Conservation (phyloP, 1,284 basidiomycete genomes). For the Golubevia pallescens region DNA sequence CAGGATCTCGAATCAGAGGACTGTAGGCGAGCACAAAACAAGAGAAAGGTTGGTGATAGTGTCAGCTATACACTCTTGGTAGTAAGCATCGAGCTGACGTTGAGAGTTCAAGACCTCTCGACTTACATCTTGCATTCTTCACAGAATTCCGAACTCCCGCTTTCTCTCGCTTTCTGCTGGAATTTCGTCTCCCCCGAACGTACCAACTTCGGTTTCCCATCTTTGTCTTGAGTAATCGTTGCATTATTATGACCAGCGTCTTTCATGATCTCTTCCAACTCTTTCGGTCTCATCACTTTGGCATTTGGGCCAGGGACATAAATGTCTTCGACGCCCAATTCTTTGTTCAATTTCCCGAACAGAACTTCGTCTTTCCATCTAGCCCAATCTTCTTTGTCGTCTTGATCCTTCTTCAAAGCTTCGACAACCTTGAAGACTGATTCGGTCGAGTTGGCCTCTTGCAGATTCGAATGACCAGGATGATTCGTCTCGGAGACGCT, state of each 20-base stretch:
- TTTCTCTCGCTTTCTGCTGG: not conserved
- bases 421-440: slow-evolving; percentile 52
- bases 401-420: slow-evolving; percentile 55
- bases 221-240: not conserved
- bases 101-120: not conserved
- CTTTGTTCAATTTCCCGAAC: slow-evolving; percentile 43
- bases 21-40: not conserved
- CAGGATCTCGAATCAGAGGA: slow-evolving; percentile 51
- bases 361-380: slow-evolving; percentile 59
- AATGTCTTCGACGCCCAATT: slow-evolving; percentile 43
- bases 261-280: not conserved
- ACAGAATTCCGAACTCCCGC: slow-evolving; percentile 24
- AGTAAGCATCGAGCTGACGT: not conserved
- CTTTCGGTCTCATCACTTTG: slow-evolving; percentile 11
- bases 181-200: not conserved
- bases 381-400: slow-evolving; percentile 58
- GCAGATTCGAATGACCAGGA: not conserved
- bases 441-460: slow-evolving; percentile 4
- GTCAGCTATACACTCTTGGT: too few relatives aligned
- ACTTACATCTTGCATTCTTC: slow-evolving; percentile 42
- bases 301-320: slow-evolving; percentile 53
- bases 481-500: not conserved
- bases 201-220: not conserved
- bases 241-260: not conserved
- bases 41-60: not conserved